Evolutionary conservation across 805 yeast species (phyloP).

Genomic region (Metschnikowia dekortorum): DNA sequence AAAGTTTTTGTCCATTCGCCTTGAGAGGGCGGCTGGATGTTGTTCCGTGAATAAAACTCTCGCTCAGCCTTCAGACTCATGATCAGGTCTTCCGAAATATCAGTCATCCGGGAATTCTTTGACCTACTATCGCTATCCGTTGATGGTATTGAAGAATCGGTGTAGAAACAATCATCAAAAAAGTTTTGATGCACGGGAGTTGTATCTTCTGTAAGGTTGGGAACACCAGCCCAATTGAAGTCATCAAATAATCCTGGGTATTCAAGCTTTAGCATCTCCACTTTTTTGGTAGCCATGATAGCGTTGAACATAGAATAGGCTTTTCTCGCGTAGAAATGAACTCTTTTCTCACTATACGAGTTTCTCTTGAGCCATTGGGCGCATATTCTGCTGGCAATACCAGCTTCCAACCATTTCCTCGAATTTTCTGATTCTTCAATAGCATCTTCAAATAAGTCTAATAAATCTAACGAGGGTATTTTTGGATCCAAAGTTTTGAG

Average conservation of each 20-base stretch:
- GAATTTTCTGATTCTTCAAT: constrained; percentile 33
- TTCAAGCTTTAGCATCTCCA: constrained; percentile 21
- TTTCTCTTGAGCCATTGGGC: constrained; percentile 33
- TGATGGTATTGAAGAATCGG: background rate
- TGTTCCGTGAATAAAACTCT: background rate
- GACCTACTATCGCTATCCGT: background rate
- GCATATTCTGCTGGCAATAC: constrained; percentile 39
- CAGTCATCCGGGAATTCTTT: background rate
- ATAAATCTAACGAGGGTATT: constrained; percentile 28
- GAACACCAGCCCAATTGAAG: constrained; percentile 32
- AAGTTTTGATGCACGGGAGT: constrained; percentile 4
- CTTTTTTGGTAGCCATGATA: constrained; percentile 23
- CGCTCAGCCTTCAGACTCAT: background rate
- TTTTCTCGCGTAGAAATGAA: constrained; percentile 30
- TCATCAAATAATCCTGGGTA: constrained; percentile 25
- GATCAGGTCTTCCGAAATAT: constrained; percentile 1
- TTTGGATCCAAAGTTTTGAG: constrained; percentile 13
- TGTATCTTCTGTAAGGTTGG: constrained; percentile 8
- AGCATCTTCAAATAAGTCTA: constrained; percentile 45
- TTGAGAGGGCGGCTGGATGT: constrained; percentile 6
- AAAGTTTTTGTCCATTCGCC: constrained; percentile 32
- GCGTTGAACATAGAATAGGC: constrained; percentile 33
- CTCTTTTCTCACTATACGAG: constrained; percentile 27
- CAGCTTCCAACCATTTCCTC: constrained; percentile 34
- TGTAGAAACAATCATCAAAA: constrained; percentile 4